Base-by-base conservation (phyloP, 495 filamentous ascomycete species). In the Rhizodiscina lignyota region DNA sequence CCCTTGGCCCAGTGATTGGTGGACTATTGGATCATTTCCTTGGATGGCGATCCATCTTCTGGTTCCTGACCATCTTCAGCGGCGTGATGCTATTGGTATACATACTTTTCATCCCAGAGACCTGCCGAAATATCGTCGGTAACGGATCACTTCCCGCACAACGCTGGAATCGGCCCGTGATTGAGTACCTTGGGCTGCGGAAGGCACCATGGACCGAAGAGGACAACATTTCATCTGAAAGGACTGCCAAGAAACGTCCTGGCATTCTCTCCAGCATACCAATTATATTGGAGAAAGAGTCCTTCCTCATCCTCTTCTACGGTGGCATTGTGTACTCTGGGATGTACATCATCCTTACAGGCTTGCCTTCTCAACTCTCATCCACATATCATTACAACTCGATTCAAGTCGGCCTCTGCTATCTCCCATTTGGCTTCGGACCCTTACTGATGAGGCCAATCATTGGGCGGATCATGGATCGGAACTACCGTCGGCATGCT, bases 171-270 rank as follows among this genome's bases (percentile, higher is more conserved):
- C n/a, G 1, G 38, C 38, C 3, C 26, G 28, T 8, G 48, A 51
- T 3, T 49, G 50, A 36, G 45, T 42, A 26, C 38, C 41, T 22
- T 42, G 59, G 10, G 45, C 54, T 8, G 49, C 34, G 27, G 60
- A 58, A 30, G 59, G 60, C 24, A 72, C 69, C 45, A 51, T 83
- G 15, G 54, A 0, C 50, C 83, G 19, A 63, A 71, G 18, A 73
- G 74, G 0, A 57, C 86, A 1, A 54, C 59, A n/a, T 67, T 84
- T 17, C 54, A 79, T 1, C 57, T 68, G 24, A 64, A 84, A 40
- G 75, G 74, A 43, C 74, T 83, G 45, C 66, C 69, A 12, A 59
- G 60, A 5, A 52, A 75, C 18, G 50, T 82, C 15, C 66, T 79
- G 5, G 47, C 59, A n/a, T 72, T 62, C 38, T n/a, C n/a, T n/a